Base-by-base conservation (phyloP, 208 protist species). In the Leishmania turanica region DNA sequence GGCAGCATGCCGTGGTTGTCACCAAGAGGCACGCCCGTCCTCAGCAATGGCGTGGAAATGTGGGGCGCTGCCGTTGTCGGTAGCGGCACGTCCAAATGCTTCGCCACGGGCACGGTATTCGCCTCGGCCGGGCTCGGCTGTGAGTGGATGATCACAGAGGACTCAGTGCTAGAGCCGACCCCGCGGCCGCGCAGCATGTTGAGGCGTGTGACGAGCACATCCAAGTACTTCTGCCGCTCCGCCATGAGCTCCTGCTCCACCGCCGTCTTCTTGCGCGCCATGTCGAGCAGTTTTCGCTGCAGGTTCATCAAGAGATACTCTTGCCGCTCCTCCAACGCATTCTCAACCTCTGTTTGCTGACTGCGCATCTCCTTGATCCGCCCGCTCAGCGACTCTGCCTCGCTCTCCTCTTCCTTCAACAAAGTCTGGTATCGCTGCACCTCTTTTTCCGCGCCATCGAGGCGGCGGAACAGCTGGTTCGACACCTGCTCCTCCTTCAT, bases 401-500 rank as follows among this genome's bases (percentile, higher is more conserved):
- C 86, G 34, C 79, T 72, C 70, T 86, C 73, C 84, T 97, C 91
- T 78, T 97, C 90, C 49, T 87, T 77, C 40, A 97, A 81, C 56
- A 89, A 74, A 17, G 42, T 15, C 68, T 88, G 83, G 60, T 90
- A 90, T 13, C 86, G 84, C 75, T 83, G 84, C 58, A 88, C 88
- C 49, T 97, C 90, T 45, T 77, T 80, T 80, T 94, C 87, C 8
- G 87, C 91, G 40, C 75, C 89, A 75, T 95, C 88, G 47, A 97
- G 86, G 49, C 89, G 87, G 19, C 92, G 89, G 56, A 97, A 84
- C n/a, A 95, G 85, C 71, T 92, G 91, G 68, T 96, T 97, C 2
- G 94, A 87, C 60, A 91, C 74, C 60, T 91, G 84, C 64, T 97
- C 94, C 78, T 97, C 94, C 78, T 95, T 90, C 69, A 95, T 85